Evolutionary conservation across 2,329 filamentous ascomycete species (phyloP), one percentile per base, ranked within the genome.

Genomic region (Hymenoscyphus linearis): DNA sequence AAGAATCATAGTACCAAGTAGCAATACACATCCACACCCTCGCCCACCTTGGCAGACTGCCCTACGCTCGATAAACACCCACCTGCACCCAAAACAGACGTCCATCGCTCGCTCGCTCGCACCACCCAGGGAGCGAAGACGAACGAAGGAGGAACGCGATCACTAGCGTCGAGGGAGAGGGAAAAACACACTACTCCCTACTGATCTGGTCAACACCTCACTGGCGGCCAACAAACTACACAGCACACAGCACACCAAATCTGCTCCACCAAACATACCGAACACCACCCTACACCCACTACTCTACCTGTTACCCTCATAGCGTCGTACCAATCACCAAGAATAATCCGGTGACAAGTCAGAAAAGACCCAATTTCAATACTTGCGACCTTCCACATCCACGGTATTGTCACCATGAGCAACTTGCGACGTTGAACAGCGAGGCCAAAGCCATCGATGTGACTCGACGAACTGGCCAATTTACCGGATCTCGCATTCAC

Each of bases 361-460:
- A n/a, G 52, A 54, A 35, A 10, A 54, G 5, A 5, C 2, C 10
- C 35, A 31, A 37, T n/a, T 27, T 44, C 61, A 55, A 61, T 57
- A 27, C 57, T 64, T 36, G 59, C 62, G 64, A 65, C 61, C 60
- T 60, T 44, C 44, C 37, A 60, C 58, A 59, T 36, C 44, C 37
- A 58, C 58, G 57, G 59, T 40, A 27, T 25, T 57, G 58, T 55
- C 63, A 68, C 57, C 64, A 68, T 60, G 54, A 71, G 70, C 68
- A 68, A 62, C 65, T 65, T 65, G 65, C 65, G 61, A 66, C 60
- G 62, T 58, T 68, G 59, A 66, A 61, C 62, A 55, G 52, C 35
- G 57, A 55, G 61, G 68, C 65, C 61, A 68, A 55, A 60, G 68
- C 65, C 60, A 68, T 62, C 54, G 50, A 60, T 66, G 62, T 62